Percentiles rank a stretch among this genome's conserved stretches.
These are phyloP conservation scores for Penicillium argentinense DNA, from an alignment of 495 filamentous ascomycete genomes.

Conservation along the genomic window DNA sequence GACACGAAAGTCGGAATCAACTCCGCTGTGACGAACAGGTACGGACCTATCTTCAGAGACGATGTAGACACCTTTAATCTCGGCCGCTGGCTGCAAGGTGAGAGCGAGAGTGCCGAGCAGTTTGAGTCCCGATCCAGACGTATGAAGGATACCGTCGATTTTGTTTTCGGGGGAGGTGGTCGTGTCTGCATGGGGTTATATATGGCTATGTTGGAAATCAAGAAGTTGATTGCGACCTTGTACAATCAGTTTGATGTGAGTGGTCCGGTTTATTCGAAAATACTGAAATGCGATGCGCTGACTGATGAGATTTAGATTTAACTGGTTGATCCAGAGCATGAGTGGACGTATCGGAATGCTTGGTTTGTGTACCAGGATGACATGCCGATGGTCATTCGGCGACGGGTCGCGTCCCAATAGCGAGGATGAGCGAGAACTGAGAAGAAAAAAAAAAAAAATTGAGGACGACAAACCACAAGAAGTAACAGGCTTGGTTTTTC, in stretches of 20 bases:
- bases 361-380: slow-evolving; percentile 37
- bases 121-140: slow-evolving; percentile 16
- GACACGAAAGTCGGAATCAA: slow-evolving; percentile 63
- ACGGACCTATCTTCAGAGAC: slow-evolving; percentile 53
- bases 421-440: too few relatives aligned
- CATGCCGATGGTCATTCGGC: slow-evolving; percentile 29
- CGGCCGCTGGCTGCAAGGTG: slow-evolving; percentile 59
- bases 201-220: slow-evolving; percentile 73
- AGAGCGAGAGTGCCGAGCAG: slow-evolving; percentile 12
- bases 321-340: slow-evolving; percentile 24
- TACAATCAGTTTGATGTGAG: slow-evolving; percentile 65
- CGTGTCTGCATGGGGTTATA: slow-evolving; percentile 72
- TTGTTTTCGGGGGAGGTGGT: slow-evolving; percentile 64
- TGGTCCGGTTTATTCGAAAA: not conserved
- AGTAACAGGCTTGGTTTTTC: too few relatives aligned
- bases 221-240: slow-evolving; percentile 74
- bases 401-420: not conserved
- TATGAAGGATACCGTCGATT: slow-evolving; percentile 31
- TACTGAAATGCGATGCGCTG: not conserved
- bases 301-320: slow-evolving; percentile 19
- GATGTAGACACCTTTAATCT: slow-evolving; percentile 56
- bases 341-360: slow-evolving; percentile 30
- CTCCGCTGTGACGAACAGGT: slow-evolving; percentile 55
- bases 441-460: too few relatives aligned
- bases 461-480: too few relatives aligned